phyloP scores from a whole-genome alignment of 2,329 filamentous ascomycete genomes.

The Sclerotinia minor region DNA sequence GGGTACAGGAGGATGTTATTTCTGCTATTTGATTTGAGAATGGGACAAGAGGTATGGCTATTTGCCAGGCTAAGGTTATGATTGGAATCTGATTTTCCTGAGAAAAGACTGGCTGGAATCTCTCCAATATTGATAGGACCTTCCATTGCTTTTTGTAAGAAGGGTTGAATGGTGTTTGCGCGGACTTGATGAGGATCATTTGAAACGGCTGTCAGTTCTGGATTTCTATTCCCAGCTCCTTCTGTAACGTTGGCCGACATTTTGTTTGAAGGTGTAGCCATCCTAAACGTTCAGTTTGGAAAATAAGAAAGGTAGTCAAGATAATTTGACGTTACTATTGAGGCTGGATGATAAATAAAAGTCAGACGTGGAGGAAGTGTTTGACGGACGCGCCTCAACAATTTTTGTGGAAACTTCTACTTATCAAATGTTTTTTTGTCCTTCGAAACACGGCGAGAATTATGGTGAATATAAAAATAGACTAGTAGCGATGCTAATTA shows the following conservation, averaged over 20 bases:
- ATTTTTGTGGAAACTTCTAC: background rate
- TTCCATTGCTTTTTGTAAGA: background rate
- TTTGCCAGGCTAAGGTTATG: too few species aligned
- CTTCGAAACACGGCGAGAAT: rapidly evolving
- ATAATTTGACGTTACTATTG: too few species aligned
- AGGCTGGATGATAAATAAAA: too few species aligned
- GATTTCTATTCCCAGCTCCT: background rate
- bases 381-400: background rate
- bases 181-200: background rate
- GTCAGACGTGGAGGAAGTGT: background rate
- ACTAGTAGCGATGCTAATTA: too few species aligned
- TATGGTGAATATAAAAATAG: background rate
- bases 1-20: slow-evolving; percentile 2
- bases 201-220: too few species aligned
- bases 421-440: too few species aligned
- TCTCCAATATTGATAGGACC: background rate
- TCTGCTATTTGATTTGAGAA: background rate
- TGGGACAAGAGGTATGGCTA: background rate
- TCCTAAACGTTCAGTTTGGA: background rate
- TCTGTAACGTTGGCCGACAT: background rate
- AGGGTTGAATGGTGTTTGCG: background rate
- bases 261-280: background rate
- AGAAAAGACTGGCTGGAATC: background rate
- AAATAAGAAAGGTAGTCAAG: background rate
- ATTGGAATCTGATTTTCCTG: too few species aligned